Conservation (phyloP, 768 basidiomycete species). For the Panellus pusillus region DNA sequence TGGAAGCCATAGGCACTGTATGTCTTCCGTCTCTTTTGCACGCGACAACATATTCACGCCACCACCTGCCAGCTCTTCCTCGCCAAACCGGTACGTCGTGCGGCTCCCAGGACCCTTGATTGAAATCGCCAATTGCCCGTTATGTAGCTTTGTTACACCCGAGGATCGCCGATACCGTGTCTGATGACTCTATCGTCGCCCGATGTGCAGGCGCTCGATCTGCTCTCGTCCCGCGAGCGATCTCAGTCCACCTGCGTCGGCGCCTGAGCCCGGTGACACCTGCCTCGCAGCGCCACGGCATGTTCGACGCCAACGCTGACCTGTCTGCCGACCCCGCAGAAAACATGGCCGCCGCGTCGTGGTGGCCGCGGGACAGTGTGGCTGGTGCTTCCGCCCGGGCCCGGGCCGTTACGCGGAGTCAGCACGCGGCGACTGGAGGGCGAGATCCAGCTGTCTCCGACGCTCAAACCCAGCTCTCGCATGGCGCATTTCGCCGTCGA, state of each 20-base stretch:
- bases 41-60: neutral
- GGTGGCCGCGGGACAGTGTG: slow-evolving; percentile 11
- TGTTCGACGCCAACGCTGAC: slow-evolving; percentile 21
- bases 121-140: neutral
- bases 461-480: slow-evolving; percentile 18
- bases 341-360: slow-evolving; percentile 12
- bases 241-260: slow-evolving; percentile 17
- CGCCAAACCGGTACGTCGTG: slow-evolving; percentile 20
- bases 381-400: neutral
- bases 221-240: slow-evolving; percentile 21
- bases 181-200: slow-evolving; percentile 9
- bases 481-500: slow-evolving; percentile 22
- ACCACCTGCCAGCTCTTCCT: slow-evolving; percentile 7
- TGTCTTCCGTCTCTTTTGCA: neutral
- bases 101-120: neutral
- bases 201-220: slow-evolving; percentile 23
- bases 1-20: slow-evolving; percentile 20
- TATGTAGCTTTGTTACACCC: slow-evolving; percentile 20
- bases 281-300: slow-evolving; percentile 17
- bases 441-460: slow-evolving; percentile 18
- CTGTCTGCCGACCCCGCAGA: slow-evolving; percentile 17
- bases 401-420: neutral
- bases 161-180: slow-evolving; percentile 22
- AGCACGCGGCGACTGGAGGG: slow-evolving; percentile 14
- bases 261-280: slow-evolving; percentile 12